Evolutionary conservation across 2,329 filamentous ascomycete genomes (phyloP).

Genomic region (Balansia obtecta): DNA sequence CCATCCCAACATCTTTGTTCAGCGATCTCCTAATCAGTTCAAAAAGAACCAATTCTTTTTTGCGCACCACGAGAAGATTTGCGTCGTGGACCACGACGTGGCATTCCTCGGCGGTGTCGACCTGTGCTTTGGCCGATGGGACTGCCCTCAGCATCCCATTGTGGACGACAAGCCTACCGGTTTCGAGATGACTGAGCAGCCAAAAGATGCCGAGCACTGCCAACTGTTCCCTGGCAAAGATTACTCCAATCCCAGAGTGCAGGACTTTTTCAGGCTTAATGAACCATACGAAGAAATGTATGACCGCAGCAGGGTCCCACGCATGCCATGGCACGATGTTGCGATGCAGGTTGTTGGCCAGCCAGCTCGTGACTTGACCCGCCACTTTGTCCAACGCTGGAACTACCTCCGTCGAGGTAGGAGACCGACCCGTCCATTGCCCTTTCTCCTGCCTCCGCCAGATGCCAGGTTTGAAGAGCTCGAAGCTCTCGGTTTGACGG

Average conservation of each 20-base stretch:
- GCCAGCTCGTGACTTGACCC: slow-evolving; percentile 82
- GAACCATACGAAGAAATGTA: slow-evolving; percentile 99
- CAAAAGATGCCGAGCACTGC: slow-evolving; percentile 85
- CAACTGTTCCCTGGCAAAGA: slow-evolving; percentile 97
- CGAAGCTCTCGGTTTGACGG: slow-evolving; percentile 75
- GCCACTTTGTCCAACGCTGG: slow-evolving; percentile 96
- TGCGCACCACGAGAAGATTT: slow-evolving; percentile 97
- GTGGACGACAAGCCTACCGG: slow-evolving; percentile 91
- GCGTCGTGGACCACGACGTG: slow-evolving; percentile 88
- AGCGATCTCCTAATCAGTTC: slow-evolving; percentile 93
- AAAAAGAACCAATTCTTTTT: slow-evolving; percentile 99
- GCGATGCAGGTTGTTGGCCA: slow-evolving; percentile 96
- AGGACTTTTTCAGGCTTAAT: slow-evolving; percentile 86
- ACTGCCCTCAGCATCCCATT: slow-evolving; percentile 83
- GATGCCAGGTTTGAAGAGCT: slow-evolving; percentile 82
- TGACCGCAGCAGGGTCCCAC: slow-evolving; percentile 71
- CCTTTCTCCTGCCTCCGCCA: slow-evolving; percentile 83
- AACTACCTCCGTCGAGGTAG: slow-evolving; percentile 90
- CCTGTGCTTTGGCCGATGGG: slow-evolving; percentile 94
- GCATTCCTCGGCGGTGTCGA: slow-evolving; percentile 94
- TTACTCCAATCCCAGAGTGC: slow-evolving; percentile 90
- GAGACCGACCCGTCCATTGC: slow-evolving; percentile 85
- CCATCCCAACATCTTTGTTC: slow-evolving; percentile 91
- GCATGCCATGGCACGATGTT: slow-evolving; percentile 99
- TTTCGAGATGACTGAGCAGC: slow-evolving; percentile 64